A percentile compares a stretch with the other conserved stretches of the same genome.
Conservation (phyloP, 805 yeast genomes). For the Spathaspora sp. region DNA sequence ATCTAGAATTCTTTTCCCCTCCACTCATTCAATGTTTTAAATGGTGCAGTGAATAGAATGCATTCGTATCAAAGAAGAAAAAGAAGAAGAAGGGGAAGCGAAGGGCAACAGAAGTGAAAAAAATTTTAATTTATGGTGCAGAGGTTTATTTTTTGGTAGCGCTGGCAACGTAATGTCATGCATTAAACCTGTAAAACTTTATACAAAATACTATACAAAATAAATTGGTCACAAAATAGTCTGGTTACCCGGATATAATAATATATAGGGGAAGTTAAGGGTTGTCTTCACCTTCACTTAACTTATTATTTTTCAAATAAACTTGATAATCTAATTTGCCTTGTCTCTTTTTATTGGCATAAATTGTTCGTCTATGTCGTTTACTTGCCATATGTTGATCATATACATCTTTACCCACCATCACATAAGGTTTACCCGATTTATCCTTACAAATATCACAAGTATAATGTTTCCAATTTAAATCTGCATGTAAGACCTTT, state of each 20-base stretch:
- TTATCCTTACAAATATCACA: conserved; percentile 66
- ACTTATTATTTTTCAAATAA: not conserved
- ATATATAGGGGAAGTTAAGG: not conserved
- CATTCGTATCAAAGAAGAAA: conserved; percentile 33
- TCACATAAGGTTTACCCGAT: conserved; percentile 51
- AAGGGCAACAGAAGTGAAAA: not conserved
- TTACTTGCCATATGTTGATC: conserved; percentile 62
- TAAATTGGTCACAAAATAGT: no score
- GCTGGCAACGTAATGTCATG: not conserved
- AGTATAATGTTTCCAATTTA: conserved; percentile 61
- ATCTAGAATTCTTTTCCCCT: conserved; percentile 39
- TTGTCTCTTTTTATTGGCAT: conserved; percentile 46
- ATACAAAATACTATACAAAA: no score
- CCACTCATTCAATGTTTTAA: conserved; percentile 29
- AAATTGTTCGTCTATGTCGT: conserved; percentile 56
- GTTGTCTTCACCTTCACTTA: not conserved
- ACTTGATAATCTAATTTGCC: conserved; percentile 16
- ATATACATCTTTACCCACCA: conserved; percentile 75
- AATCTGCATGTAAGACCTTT: conserved; percentile 29
- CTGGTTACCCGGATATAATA: no score
- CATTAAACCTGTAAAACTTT: no score
- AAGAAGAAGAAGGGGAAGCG: not conserved
- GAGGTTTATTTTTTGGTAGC: not conserved
- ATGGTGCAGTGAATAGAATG: conserved; percentile 41
- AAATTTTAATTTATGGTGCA: not conserved